Base-by-base conservation (phyloP, 768 basidiomycete species). In the Hemileccinum rubropunctum region DNA sequence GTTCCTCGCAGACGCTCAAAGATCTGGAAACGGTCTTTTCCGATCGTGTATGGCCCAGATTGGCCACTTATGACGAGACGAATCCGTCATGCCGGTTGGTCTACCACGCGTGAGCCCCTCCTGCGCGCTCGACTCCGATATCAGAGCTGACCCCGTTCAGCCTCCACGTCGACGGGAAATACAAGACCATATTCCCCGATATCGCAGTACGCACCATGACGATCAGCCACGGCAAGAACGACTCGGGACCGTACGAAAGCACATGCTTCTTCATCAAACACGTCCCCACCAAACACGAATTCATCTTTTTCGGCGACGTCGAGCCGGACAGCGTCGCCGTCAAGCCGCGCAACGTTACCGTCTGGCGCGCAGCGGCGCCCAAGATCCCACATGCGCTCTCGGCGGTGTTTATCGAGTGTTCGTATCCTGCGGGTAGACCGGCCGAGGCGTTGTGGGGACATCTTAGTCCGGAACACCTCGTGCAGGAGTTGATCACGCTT, bases 371-470 rank as follows among this genome's bases (percentile, higher is more conserved):
- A 23, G 93, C 92, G 0, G 94, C 94, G 5, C 73, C 80, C 39
- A 84, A 83, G 66, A 82, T 97, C 58, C 82, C 82, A 1, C 74
- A 81, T 20, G 73, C 70, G 4, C 78, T 98, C 14, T 77, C 80
- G 28, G 76, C 81, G n/a, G 79, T 98, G 49, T 98, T 98, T 64
- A 91, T 98, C 62, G 95, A 98, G 71, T 98, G 95, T 67, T 95
- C 93, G 2, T 93, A 86, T 73, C 83, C 87, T 18, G 78, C 82
- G 1, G 86, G 86, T 0, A 76, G 95, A 51, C 74, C 77, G 15
- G 76, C 83, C 55, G 77, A 82, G 40, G 63, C 74, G 46, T 75
- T 98, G 37, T 95, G 82, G 65, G 95, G 95, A 0, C 95, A 98
- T 58, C 77, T 98, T 12, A 86, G 77, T 30, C 93, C 95, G 0